Conservation (phyloP, 169 alveolate genomes). For the Plasmodium gaboni region DNA sequence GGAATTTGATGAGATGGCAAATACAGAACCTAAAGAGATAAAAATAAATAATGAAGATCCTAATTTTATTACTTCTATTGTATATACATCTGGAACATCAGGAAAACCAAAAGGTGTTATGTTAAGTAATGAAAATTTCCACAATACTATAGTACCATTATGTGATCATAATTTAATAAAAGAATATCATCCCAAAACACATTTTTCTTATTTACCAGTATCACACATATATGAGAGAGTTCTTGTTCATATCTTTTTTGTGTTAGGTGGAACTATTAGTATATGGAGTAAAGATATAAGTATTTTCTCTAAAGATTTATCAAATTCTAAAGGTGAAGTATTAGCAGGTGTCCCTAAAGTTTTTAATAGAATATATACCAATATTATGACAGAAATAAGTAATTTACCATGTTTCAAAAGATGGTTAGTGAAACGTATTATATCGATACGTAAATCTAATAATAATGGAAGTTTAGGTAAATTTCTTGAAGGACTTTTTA, state of each 20-base stretch:
- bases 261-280: background rate
- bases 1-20: background rate
- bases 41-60: constrained; percentile 14
- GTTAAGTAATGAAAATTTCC: constrained; percentile 87
- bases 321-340: background rate
- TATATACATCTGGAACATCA: constrained; percentile 98
- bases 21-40: background rate
- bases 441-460: constrained; percentile 3
- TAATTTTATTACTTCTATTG: constrained; percentile 91
- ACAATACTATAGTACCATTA: constrained; percentile 3
- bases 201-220: constrained; percentile 94
- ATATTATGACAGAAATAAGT: constrained; percentile 18
- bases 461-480: background rate
- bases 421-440: background rate
- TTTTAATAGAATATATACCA: constrained; percentile 28
- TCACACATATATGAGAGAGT: constrained; percentile 96
- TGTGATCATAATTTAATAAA: background rate
- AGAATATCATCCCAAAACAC: background rate
- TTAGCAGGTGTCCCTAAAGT: constrained; percentile 58
- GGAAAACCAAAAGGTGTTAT: constrained; percentile 98
- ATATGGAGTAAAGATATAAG: constrained; percentile 44
- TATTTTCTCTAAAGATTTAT: constrained; percentile 9
- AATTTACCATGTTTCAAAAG: constrained; percentile 25
- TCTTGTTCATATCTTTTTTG: constrained; percentile 70
- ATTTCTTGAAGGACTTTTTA: constrained; percentile 3